These are phyloP conservation scores for Tardiomyces digboiensis DNA, from an alignment of 1,139 yeast species.

Conservation along the genomic window DNA sequence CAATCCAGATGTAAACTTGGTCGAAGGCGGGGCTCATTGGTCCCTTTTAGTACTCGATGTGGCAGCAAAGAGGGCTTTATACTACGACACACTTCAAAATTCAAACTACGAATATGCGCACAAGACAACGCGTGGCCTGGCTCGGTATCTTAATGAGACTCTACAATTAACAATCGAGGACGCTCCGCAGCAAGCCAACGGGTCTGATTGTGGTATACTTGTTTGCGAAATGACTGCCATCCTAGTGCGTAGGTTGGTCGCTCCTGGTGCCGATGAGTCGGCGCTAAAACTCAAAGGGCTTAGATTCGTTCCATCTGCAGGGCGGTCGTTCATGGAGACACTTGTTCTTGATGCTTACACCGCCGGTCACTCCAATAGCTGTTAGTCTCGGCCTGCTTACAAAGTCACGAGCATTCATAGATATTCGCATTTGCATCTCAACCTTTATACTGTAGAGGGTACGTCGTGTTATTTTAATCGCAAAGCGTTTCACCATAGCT, in stretches of 20 bases:
- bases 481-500: no score
- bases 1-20: constrained; percentile 30
- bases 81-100: constrained; percentile 38
- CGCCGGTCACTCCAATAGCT: no score
- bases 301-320: constrained; percentile 32
- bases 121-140: constrained; percentile 26
- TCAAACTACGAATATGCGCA: constrained; percentile 30
- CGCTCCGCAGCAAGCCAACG: constrained; percentile 69
- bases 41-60: constrained; percentile 37
- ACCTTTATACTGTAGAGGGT: no score
- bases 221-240: constrained; percentile 43
- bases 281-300: constrained; percentile 5
- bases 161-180: constrained; percentile 24
- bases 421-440: no score
- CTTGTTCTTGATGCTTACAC: constrained; percentile 22
- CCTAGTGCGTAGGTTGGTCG: constrained; percentile 31
- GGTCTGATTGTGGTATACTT: constrained; percentile 71
- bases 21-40: constrained; percentile 49
- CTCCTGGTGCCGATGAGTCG: constrained; percentile 7
- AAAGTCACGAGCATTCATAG: no score
- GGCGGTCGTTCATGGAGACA: constrained; percentile 35
- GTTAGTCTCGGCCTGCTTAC: no score
- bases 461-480: no score
- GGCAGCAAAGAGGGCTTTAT: constrained; percentile 29
- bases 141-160: constrained; percentile 26